Conservation (phyloP, 176 grass and related monocot species). For the Zea mays region DNA sequence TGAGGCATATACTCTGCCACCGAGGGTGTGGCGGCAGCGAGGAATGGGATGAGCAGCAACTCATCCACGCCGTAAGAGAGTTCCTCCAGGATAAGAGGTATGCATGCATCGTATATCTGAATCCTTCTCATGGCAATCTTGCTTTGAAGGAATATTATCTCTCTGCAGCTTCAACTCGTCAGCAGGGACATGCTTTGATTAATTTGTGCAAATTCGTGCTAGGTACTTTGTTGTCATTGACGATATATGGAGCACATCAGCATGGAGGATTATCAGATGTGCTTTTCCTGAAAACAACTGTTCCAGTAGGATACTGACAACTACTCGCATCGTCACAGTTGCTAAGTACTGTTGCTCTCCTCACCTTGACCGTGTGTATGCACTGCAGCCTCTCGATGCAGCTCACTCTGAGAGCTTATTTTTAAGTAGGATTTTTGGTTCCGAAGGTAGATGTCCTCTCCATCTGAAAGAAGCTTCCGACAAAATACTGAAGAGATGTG, state of each 20-base stretch:
- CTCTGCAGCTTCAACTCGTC: neutral
- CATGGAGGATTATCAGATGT: neutral
- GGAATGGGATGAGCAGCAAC: neutral
- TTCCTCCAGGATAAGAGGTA: neutral
- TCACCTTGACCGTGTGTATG: too few relatives aligned
- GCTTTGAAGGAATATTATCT: neutral
- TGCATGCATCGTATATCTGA: neutral
- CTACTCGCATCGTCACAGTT: neutral
- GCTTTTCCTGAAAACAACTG: neutral
- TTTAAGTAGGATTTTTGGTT: neutral
- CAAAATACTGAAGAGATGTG: neutral
- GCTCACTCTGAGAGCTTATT: neutral
- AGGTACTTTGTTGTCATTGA: conserved; percentile 16
- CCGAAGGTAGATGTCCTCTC: neutral
- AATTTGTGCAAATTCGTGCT: neutral
- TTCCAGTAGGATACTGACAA: neutral
- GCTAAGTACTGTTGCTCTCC: neutral
- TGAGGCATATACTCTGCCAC: neutral
- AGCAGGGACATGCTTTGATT: neutral
- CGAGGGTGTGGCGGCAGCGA: neutral
- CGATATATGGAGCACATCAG: neutral
- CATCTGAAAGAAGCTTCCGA: neutral
- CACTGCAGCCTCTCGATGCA: neutral
- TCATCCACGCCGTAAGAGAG: neutral
- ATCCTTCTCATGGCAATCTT: neutral